A percentile compares a stretch with the other conserved stretches of the same genome.
These are phyloP conservation scores for Coemansia sp. DNA, from an alignment of 192 early-diverging fungal species.

Conservation along the genomic window DNA sequence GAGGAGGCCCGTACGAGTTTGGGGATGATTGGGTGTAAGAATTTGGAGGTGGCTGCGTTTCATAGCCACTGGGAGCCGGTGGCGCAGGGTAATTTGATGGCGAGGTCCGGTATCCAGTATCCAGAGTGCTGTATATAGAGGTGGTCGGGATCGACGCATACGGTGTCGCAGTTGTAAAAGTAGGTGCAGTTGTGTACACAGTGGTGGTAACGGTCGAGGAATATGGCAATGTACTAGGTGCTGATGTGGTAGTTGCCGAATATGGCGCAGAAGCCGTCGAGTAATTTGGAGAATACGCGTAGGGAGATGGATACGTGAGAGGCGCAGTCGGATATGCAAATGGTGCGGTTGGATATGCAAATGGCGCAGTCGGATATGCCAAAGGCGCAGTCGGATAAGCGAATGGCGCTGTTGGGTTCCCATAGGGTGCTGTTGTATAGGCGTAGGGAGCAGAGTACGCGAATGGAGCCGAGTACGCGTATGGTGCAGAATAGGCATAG, in stretches of 20 bases:
- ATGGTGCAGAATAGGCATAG: not conserved
- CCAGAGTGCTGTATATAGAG: not conserved
- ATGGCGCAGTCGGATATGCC: not conserved
- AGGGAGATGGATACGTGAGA: not conserved
- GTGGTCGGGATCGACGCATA: not conserved
- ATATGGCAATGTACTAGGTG: not conserved
- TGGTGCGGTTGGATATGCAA: not conserved
- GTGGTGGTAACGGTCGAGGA: not conserved
- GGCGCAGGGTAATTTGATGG: not conserved
- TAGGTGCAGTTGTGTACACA: not conserved
- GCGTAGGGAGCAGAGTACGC: not conserved
- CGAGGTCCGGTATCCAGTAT: not conserved
- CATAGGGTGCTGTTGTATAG: not conserved
- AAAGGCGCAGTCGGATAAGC: not conserved
- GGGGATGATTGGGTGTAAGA: not conserved
- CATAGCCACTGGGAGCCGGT: not conserved
- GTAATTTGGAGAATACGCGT: not conserved
- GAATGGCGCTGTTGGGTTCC: too few relatives aligned
- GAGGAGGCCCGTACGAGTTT: too few relatives aligned
- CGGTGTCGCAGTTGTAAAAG: not conserved
- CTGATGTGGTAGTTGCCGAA: not conserved
- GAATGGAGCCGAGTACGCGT: not conserved
- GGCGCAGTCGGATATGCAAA: not conserved
- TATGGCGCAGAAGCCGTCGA: not conserved
- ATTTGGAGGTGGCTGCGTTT: not conserved